Percentiles rank a stretch among this genome's conserved stretches.
These are phyloP conservation scores for Salvia hispanica DNA, from an alignment of 257 asterid species.

Conservation along the genomic window DNA sequence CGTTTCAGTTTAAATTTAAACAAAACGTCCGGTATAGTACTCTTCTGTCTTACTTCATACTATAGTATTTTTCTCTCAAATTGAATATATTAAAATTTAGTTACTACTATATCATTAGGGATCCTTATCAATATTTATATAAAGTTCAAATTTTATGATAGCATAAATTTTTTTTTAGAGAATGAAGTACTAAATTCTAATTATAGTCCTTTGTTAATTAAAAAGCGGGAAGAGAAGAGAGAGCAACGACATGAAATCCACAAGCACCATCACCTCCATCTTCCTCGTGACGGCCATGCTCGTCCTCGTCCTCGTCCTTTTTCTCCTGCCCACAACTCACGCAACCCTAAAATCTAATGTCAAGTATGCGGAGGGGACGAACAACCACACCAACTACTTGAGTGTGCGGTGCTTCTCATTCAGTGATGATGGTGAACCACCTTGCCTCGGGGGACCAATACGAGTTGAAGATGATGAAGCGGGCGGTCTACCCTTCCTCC, in stretches of 20 bases:
- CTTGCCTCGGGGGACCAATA: conserved; percentile 41
- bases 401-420: conserved; percentile 66
- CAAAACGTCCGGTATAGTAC: no score
- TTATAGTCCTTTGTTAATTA: background rate
- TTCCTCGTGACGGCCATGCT: background rate
- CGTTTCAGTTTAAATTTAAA: no score
- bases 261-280: no score
- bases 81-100: no score
- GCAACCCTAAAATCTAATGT: background rate
- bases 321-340: background rate
- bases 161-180: no score
- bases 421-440: conserved; percentile 41
- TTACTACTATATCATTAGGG: no score
- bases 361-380: conserved; percentile 41
- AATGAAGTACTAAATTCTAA: no score
- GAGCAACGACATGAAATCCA: conserved; percentile 24
- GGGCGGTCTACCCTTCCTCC: conserved; percentile 45
- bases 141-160: no score
- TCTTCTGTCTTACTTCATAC: no score
- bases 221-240: conserved; percentile 5
- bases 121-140: no score
- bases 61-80: no score
- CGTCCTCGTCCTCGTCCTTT: background rate
- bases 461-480: conserved; percentile 36
- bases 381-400: conserved; percentile 62